phyloP scores from a whole-genome alignment of 202 grass and related monocot genomes.

The Saccharum hybrid region DNA sequence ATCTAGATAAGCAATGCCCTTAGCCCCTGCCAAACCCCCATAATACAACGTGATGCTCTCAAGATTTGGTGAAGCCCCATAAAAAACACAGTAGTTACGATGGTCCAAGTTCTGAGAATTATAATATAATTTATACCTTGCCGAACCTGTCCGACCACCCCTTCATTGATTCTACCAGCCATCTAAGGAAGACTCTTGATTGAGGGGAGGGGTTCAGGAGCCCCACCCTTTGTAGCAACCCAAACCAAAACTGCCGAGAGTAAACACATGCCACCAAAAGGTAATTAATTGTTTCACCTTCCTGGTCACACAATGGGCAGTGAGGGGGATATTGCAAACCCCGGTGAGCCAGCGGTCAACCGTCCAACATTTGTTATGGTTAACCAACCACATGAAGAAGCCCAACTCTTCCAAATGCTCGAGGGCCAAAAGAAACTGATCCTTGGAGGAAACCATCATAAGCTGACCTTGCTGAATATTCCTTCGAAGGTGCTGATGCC shows the following conservation, averaged over 20 bases:
- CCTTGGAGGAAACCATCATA: background rate
- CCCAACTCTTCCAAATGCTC: background rate
- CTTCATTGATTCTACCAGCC: background rate
- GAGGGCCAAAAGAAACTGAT: background rate
- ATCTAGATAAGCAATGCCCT: background rate
- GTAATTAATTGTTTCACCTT: conserved; percentile 7
- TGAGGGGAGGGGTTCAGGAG: background rate
- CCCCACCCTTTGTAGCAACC: background rate
- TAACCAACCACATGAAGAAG: background rate
- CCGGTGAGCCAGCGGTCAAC: background rate
- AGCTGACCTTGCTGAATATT: background rate
- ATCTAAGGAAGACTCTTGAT: background rate
- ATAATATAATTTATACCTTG: background rate
- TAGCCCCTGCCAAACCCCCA: background rate
- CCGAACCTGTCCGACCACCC: background rate
- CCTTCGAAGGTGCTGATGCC: background rate
- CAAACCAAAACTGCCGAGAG: background rate
- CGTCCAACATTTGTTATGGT: background rate
- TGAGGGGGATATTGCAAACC: background rate
- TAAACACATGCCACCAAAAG: background rate
- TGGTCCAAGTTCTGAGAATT: background rate
- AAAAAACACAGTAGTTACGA: background rate
- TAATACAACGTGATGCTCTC: background rate
- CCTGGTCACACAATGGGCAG: background rate
- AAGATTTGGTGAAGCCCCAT: background rate